These are phyloP conservation scores for Aureobasidium lini DNA, from an alignment of 2,329 filamentous ascomycete species.

Conservation along the genomic window DNA sequence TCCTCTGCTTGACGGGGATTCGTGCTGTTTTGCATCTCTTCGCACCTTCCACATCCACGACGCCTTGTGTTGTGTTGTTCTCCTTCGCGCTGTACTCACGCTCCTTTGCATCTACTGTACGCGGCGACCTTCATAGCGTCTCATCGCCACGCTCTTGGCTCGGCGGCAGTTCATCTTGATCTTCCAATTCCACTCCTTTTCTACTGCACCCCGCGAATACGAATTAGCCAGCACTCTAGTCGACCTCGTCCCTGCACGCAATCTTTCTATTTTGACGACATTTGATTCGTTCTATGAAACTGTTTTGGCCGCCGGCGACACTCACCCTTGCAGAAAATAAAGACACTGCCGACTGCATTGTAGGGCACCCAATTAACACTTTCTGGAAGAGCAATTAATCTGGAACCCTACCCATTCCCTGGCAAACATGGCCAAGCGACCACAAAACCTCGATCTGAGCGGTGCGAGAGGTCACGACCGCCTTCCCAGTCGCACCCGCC, in stretches of 20 bases:
- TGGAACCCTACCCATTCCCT: slow-evolving; percentile 9
- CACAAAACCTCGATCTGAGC: slow-evolving; percentile 18
- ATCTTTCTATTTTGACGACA: background rate
- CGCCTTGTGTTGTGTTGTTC: background rate
- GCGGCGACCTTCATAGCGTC: background rate
- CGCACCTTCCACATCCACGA: background rate
- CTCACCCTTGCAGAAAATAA: slow-evolving; percentile 1
- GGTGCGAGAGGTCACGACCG: slow-evolving; percentile 17
- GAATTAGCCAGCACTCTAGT: background rate
- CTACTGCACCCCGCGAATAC: background rate
- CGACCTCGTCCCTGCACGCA: background rate
- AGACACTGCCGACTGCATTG: background rate
- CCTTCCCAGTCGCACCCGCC: slow-evolving; percentile 20
- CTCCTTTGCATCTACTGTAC: background rate
- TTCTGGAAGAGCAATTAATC: slow-evolving; percentile 9
- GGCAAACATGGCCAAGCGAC: slow-evolving; percentile 16
- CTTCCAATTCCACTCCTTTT: slow-evolving; percentile 3
- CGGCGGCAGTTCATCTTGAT: background rate
- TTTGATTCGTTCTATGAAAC: background rate
- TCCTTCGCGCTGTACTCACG: background rate
- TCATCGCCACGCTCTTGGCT: slow-evolving; percentile 10
- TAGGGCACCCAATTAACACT: slow-evolving; percentile 7
- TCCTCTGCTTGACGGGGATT: background rate
- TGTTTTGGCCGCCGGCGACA: slow-evolving; percentile 1
- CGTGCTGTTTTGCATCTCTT: background rate